Percentiles rank a stretch among this genome's conserved stretches.
Evolutionary conservation across 805 yeast genomes (phyloP).

Genomic region (Metschnikowia continentalis): DNA sequence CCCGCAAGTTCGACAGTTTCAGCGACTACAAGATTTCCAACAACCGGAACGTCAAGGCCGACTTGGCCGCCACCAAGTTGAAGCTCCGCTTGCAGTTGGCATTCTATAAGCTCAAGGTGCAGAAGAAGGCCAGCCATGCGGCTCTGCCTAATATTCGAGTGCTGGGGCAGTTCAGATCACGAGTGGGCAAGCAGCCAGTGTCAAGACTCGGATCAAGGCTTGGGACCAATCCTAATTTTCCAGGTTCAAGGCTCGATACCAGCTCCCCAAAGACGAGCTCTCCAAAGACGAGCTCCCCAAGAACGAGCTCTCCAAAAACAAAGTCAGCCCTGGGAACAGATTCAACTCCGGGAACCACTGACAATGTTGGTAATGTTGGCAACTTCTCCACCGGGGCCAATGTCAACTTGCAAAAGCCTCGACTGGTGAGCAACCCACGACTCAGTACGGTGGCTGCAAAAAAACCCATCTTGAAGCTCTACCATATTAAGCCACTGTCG

Average conservation of each 20-base stretch:
- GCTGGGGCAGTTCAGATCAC: not conserved
- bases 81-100: constrained; percentile 42
- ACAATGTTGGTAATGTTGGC: not conserved
- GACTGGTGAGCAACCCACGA: constrained; percentile 6
- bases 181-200: not conserved
- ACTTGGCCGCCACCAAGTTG: constrained; percentile 41
- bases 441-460: constrained; percentile 20
- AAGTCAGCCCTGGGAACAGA: no score
- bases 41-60: constrained; percentile 29
- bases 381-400: constrained; percentile 13
- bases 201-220: not conserved
- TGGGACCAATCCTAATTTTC: no score
- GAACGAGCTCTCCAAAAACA: no score
- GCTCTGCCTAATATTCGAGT: constrained; percentile 14
- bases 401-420: constrained; percentile 15
- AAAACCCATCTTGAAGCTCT: constrained; percentile 26
- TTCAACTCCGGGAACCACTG: no score
- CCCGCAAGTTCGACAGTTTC: constrained; percentile 20
- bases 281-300: no score
- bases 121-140: constrained; percentile 12
- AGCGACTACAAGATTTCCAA: constrained; percentile 24
- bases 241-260: no score
- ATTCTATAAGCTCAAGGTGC: constrained; percentile 33
- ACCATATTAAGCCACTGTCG: constrained; percentile 35
- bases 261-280: no score